phyloP scores from a whole-genome alignment of 306 rosid species.

The Lotus japonicus region DNA sequence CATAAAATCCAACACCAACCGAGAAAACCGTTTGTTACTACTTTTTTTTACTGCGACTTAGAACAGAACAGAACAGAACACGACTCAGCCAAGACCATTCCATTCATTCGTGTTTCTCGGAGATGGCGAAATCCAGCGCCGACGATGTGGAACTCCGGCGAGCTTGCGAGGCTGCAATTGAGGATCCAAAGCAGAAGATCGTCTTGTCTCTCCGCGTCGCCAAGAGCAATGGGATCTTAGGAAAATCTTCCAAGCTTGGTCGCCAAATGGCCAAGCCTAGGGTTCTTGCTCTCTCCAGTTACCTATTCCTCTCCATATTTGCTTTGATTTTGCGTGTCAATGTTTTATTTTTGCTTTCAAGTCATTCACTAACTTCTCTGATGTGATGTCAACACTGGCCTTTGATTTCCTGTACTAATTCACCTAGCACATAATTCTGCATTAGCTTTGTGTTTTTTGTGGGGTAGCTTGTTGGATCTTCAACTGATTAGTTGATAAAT shows the following conservation, averaged over 20 bases:
- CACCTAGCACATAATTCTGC: neutral
- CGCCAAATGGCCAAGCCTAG: slow-evolving; percentile 98
- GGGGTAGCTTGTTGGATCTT: slow-evolving; percentile 6
- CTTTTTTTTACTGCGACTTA: neutral
- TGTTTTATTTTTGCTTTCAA: slow-evolving; percentile 1
- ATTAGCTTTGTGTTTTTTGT: neutral
- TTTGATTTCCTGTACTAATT: neutral
- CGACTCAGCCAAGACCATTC: neutral
- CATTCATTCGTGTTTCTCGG: too few relatives aligned
- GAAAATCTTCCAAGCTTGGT: slow-evolving; percentile 71
- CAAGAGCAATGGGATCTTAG: slow-evolving; percentile 72
- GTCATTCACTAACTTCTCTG: neutral
- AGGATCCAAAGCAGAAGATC: slow-evolving; percentile 72
- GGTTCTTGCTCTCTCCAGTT: slow-evolving; percentile 97
- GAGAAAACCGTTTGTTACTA: neutral
- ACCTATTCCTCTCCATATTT: slow-evolving; percentile 19
- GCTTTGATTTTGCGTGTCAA: neutral
- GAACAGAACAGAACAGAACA: neutral
- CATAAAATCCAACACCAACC: neutral
- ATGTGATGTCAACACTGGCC: slow-evolving; percentile 4
- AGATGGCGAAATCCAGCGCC: slow-evolving; percentile 95
- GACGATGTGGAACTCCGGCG: slow-evolving; percentile 92
- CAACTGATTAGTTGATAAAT: neutral
- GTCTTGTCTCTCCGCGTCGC: slow-evolving; percentile 80
- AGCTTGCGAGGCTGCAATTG: slow-evolving; percentile 88